Base-by-base conservation (phyloP, 192 early-diverging fungal species). In the Podila clonocystis region DNA sequence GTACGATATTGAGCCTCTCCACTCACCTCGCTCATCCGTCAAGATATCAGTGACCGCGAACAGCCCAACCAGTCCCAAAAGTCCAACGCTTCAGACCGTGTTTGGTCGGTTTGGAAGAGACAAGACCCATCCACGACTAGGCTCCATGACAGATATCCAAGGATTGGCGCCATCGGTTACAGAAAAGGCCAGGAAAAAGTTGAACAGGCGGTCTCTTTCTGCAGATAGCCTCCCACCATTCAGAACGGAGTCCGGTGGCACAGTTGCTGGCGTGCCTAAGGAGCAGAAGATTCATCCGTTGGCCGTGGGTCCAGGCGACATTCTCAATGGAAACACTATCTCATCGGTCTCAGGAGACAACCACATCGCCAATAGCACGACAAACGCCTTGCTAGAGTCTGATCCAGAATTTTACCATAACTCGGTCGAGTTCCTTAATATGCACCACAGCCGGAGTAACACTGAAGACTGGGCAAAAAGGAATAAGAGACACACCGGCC, bases 351-450 rank as follows among this genome's bases (percentile, higher is more conserved):
- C 52, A 24, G 52, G 52, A 26, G 5, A 1, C 48, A 65, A 5
- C 19, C 9, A 19, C 45, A 9, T 38, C 60, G 3, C 24, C 49
- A 71, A 34, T 6, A 58, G 7, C 26, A 45, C 4, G 49, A 30
- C 38, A n/a, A 57, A 15, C 52, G 58, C 17, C 5, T 7, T 63
- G 11, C 9, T 71, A 28, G 62, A 63, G 24, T 4, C 58, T 9
- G 75, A 71, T 4, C 49, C 41, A 17, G 75, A 78, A 19, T 78
- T 78, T 28, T 71, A 59, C 29, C 64, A 63, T 15, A 78, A 31
- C 17, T 67, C 75, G 4, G 58, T 71, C 49, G 75, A 78, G 63
- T 78, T 78, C 26, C 26, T 78, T 24, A 66, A 67, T 4, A 66
- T 50, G 11, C 75, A 78, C 58, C 68, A 76, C 30, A 71, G 55